These are phyloP conservation scores for Pseudogymnoascus sp. DNA, from an alignment of 2,329 filamentous ascomycete species.

Conservation along the genomic window DNA sequence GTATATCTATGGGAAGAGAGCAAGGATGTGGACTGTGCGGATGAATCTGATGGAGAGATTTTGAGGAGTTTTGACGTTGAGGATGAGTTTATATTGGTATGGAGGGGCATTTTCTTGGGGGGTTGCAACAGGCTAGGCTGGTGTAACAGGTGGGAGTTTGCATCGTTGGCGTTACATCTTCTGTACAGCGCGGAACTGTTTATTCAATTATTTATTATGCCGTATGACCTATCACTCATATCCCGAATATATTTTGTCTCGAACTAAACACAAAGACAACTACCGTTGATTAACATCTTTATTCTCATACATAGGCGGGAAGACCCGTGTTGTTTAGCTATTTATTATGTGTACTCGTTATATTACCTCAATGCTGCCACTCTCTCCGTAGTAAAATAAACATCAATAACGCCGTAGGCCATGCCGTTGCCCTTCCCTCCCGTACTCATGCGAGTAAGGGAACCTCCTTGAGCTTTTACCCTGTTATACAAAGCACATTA, in stretches of 20 bases:
- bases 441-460: background rate
- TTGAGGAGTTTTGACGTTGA: slow-evolving; percentile 16
- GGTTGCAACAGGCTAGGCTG: background rate
- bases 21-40: slow-evolving; percentile 87
- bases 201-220: background rate
- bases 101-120: background rate
- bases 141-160: background rate
- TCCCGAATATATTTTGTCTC: background rate
- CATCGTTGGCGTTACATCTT: slow-evolving; percentile 1
- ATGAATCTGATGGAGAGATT: slow-evolving; percentile 79
- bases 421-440: background rate
- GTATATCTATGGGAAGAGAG: slow-evolving; percentile 59
- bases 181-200: background rate
- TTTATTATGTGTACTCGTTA: slow-evolving; percentile 3
- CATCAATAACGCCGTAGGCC: background rate
- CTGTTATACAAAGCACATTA: background rate
- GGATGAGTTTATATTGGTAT: background rate
- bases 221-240: background rate
- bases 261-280: background rate
- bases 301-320: background rate
- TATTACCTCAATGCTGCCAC: background rate
- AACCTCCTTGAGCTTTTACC: background rate
- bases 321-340: background rate
- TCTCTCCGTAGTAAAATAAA: background rate
- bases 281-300: background rate